Evolutionary conservation across 1,284 basidiomycete species (phyloP), one percentile per base, ranked within the genome.

Genomic region (Irpex lacteus): DNA sequence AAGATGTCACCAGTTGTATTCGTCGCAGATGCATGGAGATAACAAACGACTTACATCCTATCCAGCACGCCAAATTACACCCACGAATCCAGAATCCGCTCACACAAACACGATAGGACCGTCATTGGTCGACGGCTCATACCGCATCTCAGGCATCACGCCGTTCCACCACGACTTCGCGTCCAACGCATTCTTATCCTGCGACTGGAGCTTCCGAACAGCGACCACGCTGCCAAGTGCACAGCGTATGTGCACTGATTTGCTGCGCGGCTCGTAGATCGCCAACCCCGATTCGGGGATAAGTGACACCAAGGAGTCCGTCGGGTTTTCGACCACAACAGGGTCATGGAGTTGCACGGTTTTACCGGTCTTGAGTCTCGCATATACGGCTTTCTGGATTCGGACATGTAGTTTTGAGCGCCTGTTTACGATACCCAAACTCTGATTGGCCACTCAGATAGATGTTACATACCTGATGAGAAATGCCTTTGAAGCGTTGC

Each of bases 401-500:
- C 59, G 26, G 3, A 36, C n/a, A 15, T 18, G 26, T 40, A 44
- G 4, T n/a, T 6, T 2, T 40, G 26, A 18, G 18, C 6, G 32
- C 15, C 13, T 21, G 49, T 15, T 59, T 11, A 34, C 32, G 32
- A 34, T 34, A 34, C 32, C 32, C 32, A 44, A 5, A 34, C 52
- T 4, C 0, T 50, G 36, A 9, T 8, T 49, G 4, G 21, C 11
- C 11, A 19, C 13, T 53, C n/a, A 19, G 11, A 60, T 18, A n/a
- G 40, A 36, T 54, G 69, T 6, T 36, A 21, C 75, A 40, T 64
- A 90, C 89, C 75, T 94, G 91, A 70, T 95, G 91, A 9, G 82
- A 81, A 52, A 95, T 85, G 0, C 86, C 94, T n/a, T 88, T 81
- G 70, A 90, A 82, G 5, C 86, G 77, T 40, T 85, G 77, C 1